These are phyloP conservation scores for Paecilomyces fulvus DNA, from an alignment of 2,329 filamentous ascomycete genomes.

Conservation along the genomic window DNA sequence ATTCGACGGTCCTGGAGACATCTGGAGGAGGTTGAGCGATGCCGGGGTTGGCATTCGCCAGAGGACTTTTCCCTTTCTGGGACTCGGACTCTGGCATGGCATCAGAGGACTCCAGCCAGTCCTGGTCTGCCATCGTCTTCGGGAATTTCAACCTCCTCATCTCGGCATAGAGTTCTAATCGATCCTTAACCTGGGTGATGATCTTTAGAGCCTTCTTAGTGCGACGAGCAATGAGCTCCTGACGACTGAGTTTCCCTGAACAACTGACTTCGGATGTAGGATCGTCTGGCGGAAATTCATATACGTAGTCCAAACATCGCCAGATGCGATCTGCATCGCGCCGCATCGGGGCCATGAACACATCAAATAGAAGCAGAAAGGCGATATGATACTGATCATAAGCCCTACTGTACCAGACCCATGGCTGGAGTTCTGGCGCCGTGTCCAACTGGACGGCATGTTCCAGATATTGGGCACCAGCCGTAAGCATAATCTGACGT, in stretches of 20 bases:
- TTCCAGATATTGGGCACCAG: conserved; percentile 48
- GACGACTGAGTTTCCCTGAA: conserved; percentile 4
- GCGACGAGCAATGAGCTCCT: conserved; percentile 20
- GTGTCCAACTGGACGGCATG: conserved; percentile 48
- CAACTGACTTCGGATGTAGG: conserved; percentile 25
- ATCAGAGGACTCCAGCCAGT: not conserved
- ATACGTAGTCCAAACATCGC: conserved; percentile 64
- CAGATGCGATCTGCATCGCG: conserved; percentile 59
- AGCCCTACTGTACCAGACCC: conserved; percentile 64
- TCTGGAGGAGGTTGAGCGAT: not conserved
- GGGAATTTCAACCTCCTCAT: conserved; percentile 20
- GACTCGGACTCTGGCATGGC: not conserved
- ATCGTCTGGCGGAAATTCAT: conserved; percentile 46
- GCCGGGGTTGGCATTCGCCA: not conserved
- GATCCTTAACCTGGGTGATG: conserved; percentile 51
- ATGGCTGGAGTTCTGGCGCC: conserved; percentile 44
- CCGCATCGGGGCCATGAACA: conserved; percentile 51
- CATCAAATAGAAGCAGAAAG: conserved; percentile 59
- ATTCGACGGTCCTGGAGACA: not conserved
- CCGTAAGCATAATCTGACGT: conserved; percentile 55
- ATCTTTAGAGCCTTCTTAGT: conserved; percentile 54
- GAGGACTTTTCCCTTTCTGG: not conserved
- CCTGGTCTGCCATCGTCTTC: conserved; percentile 9
- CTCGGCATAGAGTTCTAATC: conserved; percentile 21
- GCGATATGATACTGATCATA: conserved; percentile 66